These are phyloP conservation scores for Rhizoctonia solani DNA, from an alignment of 1,284 basidiomycete species.

Conservation along the genomic window DNA sequence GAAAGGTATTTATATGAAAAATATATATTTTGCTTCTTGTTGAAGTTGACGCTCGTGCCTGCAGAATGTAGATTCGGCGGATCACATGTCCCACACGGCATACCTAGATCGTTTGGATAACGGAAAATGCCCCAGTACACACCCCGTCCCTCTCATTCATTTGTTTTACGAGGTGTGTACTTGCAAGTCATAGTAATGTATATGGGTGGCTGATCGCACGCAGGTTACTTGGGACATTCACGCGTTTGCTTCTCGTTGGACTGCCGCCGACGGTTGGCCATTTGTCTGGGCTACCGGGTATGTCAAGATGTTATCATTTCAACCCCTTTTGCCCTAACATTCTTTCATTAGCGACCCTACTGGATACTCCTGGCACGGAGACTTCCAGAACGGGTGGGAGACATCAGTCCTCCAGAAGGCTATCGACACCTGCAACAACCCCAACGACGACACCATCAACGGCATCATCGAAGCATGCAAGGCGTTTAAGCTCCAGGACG, in stretches of 20 bases:
- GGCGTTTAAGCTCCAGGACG: conserved; percentile 41
- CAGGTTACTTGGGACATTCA: conserved; percentile 52
- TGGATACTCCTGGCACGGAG: conserved; percentile 56
- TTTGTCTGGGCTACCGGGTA: conserved; percentile 53
- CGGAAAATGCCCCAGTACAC: conserved; percentile 52
- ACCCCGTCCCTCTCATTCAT: conserved; percentile 54
- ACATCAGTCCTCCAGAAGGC: conserved; percentile 47
- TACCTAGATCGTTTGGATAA: conserved; percentile 49
- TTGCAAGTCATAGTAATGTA: no score
- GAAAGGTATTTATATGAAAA: conserved; percentile 48
- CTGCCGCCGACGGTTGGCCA: conserved; percentile 48
- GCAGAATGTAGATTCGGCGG: conserved; percentile 34
- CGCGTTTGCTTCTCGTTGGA: conserved; percentile 48
- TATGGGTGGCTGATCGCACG: no score
- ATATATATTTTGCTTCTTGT: neutral
- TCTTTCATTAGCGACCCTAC: conserved; percentile 48
- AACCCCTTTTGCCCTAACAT: neutral
- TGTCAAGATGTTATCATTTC: conserved; percentile 9
- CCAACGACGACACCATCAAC: conserved; percentile 47
- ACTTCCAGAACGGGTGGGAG: conserved; percentile 54
- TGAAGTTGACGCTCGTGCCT: neutral
- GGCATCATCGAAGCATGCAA: conserved; percentile 52
- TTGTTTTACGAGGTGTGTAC: conserved; percentile 53
- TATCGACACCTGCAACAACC: conserved; percentile 55
- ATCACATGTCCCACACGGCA: conserved; percentile 48